A percentile compares a stretch with the other conserved stretches of the same genome.
Conservation (phyloP, 345 rosid genomes). For the Citrus medica region DNA sequence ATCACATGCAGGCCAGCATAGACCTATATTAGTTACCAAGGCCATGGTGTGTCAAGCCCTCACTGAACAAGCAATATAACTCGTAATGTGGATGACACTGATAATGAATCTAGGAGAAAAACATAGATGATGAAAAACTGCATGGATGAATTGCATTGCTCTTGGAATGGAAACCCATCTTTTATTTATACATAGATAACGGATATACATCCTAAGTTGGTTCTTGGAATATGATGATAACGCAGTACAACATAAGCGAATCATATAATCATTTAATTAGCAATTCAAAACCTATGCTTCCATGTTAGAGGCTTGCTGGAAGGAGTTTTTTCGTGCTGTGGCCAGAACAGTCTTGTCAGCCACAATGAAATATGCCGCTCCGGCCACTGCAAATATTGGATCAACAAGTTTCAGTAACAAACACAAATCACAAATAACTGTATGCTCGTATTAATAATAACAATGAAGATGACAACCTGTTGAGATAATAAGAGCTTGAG, state of each 20-base stretch:
- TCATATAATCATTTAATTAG: background rate
- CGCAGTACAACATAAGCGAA: background rate
- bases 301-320: slow-evolving; percentile 32
- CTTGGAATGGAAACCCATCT: slow-evolving; percentile 10
- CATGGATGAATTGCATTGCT: no score
- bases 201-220: slow-evolving; percentile 5
- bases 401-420: background rate
- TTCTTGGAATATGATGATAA: background rate
- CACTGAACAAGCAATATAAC: no score
- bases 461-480: slow-evolving; percentile 32
- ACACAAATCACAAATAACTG: background rate
- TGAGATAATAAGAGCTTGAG: slow-evolving; percentile 91
- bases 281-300: slow-evolving; percentile 18
- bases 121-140: no score
- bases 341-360: slow-evolving; percentile 94
- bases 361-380: slow-evolving; percentile 88
- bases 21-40: no score
- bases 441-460: no score
- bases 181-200: slow-evolving; percentile 17
- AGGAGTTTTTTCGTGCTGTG: slow-evolving; percentile 74
- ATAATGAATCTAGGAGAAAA: no score
- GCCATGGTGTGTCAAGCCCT: no score
- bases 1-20: no score
- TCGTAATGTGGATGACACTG: no score
- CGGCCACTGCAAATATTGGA: slow-evolving; percentile 46